Evolutionary conservation across 805 yeast genomes (phyloP).

Genomic region (Candida nanaspora): DNA sequence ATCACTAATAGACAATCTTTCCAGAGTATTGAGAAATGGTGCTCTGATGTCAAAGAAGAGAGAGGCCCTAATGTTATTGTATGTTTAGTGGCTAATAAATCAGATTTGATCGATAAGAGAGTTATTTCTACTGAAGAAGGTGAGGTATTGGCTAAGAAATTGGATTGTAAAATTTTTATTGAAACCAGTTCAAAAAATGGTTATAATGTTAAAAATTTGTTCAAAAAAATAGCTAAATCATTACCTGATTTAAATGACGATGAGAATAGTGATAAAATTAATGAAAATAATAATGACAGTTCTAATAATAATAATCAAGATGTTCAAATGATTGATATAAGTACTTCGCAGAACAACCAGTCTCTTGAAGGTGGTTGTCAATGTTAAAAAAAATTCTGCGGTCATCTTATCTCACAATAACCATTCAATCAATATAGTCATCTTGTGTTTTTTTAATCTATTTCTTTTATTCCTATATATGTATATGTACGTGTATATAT

Average conservation of each 20-base stretch:
- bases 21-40: conserved; percentile 83
- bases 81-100: conserved; percentile 88
- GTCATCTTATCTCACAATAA: too few relatives aligned
- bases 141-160: conserved; percentile 60
- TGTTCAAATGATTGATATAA: conserved; percentile 37
- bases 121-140: conserved; percentile 83
- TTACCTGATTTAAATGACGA: conserved; percentile 65
- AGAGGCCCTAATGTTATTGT: conserved; percentile 85
- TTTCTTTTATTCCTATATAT: not conserved
- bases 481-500: not conserved
- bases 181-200: conserved; percentile 96
- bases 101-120: conserved; percentile 73
- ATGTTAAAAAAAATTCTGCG: conserved; percentile 28
- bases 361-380: conserved; percentile 32
- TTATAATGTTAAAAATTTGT: conserved; percentile 82
- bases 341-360: conserved; percentile 26
- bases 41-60: conserved; percentile 89
- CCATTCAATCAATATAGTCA: too few relatives aligned
- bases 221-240: conserved; percentile 84
- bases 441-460: not conserved
- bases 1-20: conserved; percentile 82
- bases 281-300: conserved; percentile 10
- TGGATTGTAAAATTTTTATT: conserved; percentile 74
- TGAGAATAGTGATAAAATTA: conserved; percentile 16
- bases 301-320: conserved; percentile 10